These are phyloP conservation scores for Salicornia ramosissima DNA, from an alignment of 148 eudicot species.

Conservation along the genomic window DNA sequence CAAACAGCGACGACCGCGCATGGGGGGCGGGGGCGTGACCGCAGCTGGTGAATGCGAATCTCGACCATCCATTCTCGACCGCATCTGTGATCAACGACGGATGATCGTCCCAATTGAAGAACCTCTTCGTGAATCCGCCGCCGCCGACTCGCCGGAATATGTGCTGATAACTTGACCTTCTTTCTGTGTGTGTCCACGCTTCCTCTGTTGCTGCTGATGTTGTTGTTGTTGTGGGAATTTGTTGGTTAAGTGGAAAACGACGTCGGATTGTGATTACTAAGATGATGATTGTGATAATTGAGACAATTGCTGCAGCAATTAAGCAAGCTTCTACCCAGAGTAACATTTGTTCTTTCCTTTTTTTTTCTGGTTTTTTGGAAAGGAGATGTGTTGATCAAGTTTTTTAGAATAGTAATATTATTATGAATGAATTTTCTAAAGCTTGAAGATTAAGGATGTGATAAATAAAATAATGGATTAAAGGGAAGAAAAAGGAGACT, in stretches of 20 bases:
- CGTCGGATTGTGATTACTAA: conserved; percentile 19
- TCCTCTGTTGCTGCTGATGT: conserved; percentile 16
- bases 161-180: conserved; percentile 19
- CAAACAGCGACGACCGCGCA: conserved; percentile 35
- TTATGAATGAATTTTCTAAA: not conserved
- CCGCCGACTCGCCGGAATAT: conserved; percentile 41
- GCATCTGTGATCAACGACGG: conserved; percentile 64
- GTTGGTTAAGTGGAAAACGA: not conserved
- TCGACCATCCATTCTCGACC: conserved; percentile 33
- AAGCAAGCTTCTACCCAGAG: too few species aligned
- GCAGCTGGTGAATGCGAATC: conserved; percentile 52
- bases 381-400: too few species aligned
- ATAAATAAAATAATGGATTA: too few species aligned
- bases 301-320: too few species aligned
- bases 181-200: conserved; percentile 1
- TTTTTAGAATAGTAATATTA: too few species aligned
- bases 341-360: too few species aligned
- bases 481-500: not conserved
- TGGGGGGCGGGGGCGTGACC: conserved; percentile 29
- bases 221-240: conserved; percentile 1
- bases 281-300: not conserved
- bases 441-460: not conserved
- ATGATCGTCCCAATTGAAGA: conserved; percentile 67
- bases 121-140: conserved; percentile 27
- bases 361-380: too few species aligned